phyloP scores from a whole-genome alignment of 192 early-diverging fungal species.

The Lobosporangium transversale region DNA sequence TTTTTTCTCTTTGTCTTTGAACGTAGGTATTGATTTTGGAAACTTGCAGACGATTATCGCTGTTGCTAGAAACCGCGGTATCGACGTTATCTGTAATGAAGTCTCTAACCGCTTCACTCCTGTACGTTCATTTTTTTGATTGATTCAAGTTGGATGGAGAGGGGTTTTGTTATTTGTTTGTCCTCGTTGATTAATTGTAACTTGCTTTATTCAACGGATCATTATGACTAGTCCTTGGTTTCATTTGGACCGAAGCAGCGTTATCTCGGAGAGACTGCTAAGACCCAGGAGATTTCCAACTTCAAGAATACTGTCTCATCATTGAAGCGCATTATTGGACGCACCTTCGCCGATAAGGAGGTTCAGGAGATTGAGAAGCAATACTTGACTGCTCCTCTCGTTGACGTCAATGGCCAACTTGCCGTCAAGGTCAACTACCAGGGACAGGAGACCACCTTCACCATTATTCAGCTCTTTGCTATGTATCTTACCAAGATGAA shows the following conservation, averaged over 20 bases:
- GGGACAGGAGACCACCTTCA: constrained; percentile 80
- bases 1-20: background rate
- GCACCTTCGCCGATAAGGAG: constrained; percentile 86
- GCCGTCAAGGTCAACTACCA: constrained; percentile 87
- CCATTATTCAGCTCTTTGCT: constrained; percentile 87
- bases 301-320: constrained; percentile 94
- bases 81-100: constrained; percentile 97
- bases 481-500: constrained; percentile 96
- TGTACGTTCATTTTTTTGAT: constrained; percentile 74
- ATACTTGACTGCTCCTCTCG: constrained; percentile 84
- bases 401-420: constrained; percentile 84
- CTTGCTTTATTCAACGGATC: too few species aligned
- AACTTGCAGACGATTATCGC: constrained; percentile 96
- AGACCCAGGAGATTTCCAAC: constrained; percentile 95
- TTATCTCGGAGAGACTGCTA: constrained; percentile 94
- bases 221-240: constrained; percentile 85
- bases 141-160: too few species aligned
- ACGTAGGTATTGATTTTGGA: constrained; percentile 94
- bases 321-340: constrained; percentile 93
- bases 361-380: constrained; percentile 83
- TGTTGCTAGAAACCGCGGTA: constrained; percentile 97
- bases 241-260: constrained; percentile 96
- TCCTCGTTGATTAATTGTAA: too few species aligned
- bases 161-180: too few species aligned
- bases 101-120: constrained; percentile 95